Base-by-base conservation (phyloP, 1,284 basidiomycete species). In the Ganoderma sinense region DNA sequence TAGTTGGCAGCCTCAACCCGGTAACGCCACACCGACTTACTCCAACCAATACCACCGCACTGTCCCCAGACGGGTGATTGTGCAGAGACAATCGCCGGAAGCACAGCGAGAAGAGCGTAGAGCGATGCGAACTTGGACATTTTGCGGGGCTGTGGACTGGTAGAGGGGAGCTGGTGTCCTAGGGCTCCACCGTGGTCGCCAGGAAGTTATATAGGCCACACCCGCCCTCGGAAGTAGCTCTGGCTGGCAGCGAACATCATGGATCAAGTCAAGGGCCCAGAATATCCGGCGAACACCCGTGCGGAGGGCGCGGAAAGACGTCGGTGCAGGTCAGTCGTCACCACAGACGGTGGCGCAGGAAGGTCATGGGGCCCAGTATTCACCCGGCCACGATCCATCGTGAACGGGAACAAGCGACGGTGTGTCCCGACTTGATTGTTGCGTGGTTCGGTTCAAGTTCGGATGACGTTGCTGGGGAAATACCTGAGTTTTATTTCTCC, bases 71-170 rank as follows among this genome's bases (percentile, higher is more conserved):
- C 65, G 18, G 83, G 79, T 36, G 81, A 76, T 66, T 85, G 83
- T 62, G 86, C 87, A 64, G 78, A 74, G 55, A 84, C 84, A 70
- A 86, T 78, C 61, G 82, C 79, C 8, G 87, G 85, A 39, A 87
- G 77, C 61, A 87, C 75, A 48, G 85, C 80, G 62, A 85, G 77
- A 64, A 88, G 78, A 71, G 86, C 82, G 67, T 85, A 75, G 69
- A 88, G 81, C 69, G 85, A 78, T 65, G 84, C 76, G 72, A 83
- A 84, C 80, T 85, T 87, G 78, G 84, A 84, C 87, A 87, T 88
- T 73, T 73, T 74, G 70, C 65, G 75, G 60, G 48, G 64, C 51
- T 65, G n/a, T 62, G 69, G 67, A 65, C 55, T 64, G 66, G 53
- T 20, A 70, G 71, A 71, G 69, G 68, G 70, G 68, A 71, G 56